Evolutionary conservation across 768 basidiomycete species (phyloP).

Genomic region (Tylopilus cervinicoccineus): DNA sequence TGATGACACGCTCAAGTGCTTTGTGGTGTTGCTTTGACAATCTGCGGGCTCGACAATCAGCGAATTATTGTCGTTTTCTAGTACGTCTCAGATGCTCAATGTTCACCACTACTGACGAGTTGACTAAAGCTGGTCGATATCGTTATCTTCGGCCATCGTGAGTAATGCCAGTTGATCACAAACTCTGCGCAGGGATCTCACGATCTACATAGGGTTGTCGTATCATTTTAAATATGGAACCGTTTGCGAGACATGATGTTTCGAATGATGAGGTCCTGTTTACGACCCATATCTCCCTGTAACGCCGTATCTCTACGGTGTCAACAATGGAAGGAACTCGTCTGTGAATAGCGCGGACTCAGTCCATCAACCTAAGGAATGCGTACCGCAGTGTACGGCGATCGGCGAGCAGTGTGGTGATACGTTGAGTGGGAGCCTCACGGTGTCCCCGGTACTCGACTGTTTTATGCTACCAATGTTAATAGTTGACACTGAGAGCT

Average conservation of each 20-base stretch:
- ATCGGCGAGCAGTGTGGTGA: too few species aligned
- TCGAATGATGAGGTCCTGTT: slow-evolving; percentile 6
- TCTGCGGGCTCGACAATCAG: background rate
- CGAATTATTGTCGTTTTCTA: background rate
- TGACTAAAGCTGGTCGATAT: slow-evolving; percentile 12
- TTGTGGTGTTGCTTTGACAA: background rate
- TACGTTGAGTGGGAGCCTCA: too few species aligned
- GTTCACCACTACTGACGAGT: background rate
- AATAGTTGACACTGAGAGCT: background rate
- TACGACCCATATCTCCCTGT: slow-evolving; percentile 9
- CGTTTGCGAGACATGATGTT: slow-evolving; percentile 4
- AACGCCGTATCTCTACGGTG: background rate
- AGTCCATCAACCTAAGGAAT: background rate
- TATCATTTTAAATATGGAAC: slow-evolving; percentile 24
- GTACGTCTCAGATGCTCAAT: background rate
- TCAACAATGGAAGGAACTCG: too few species aligned
- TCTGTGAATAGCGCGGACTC: background rate
- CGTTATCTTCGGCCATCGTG: slow-evolving; percentile 15
- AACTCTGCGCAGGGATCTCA: too few species aligned
- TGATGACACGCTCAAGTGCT: slow-evolving; percentile 1
- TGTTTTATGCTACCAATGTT: background rate
- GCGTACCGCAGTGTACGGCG: background rate
- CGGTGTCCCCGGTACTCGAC: background rate
- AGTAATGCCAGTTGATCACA: slow-evolving; percentile 1
- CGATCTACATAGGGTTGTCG: slow-evolving; percentile 15